Conservation (phyloP, 495 filamentous ascomycete genomes). For the Opeltia flavorubescens region DNA sequence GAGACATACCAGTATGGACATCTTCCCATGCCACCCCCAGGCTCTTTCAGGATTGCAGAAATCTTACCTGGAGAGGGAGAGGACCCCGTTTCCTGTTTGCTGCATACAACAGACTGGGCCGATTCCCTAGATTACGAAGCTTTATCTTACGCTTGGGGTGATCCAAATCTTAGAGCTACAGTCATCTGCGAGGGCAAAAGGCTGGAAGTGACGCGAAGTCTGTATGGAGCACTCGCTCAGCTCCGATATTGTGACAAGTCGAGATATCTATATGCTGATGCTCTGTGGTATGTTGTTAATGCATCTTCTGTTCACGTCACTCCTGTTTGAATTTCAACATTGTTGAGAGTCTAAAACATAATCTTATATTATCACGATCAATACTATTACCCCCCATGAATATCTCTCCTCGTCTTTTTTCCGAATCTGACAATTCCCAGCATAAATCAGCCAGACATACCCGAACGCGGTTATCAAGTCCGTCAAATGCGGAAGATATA, state of each 20-base stretch:
- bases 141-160: conserved; percentile 5
- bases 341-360: background rate
- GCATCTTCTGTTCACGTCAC: background rate
- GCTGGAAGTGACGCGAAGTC: conserved; percentile 1
- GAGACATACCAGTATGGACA: conserved; percentile 7
- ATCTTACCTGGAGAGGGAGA: conserved; percentile 7
- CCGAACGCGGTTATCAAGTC: conserved; percentile 2
- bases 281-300: background rate
- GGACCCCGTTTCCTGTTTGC: conserved; percentile 10
- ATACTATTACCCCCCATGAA: background rate
- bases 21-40: conserved; percentile 5
- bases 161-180: background rate
- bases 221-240: conserved; percentile 1
- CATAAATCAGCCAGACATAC: conserved; percentile 1
- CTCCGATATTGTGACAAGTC: background rate
- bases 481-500: conserved; percentile 6
- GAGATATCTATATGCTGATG: conserved; percentile 1
- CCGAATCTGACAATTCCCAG: background rate
- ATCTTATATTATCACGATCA: background rate
- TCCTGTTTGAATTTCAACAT: background rate
- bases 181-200: conserved; percentile 3
- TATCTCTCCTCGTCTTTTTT: background rate
- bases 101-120: conserved; percentile 6
- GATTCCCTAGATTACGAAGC: conserved; percentile 4
- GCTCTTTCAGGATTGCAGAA: conserved; percentile 10